Evolutionary conservation across 495 filamentous ascomycete genomes (phyloP).

Genomic region (Elaphomyces granulatus): DNA sequence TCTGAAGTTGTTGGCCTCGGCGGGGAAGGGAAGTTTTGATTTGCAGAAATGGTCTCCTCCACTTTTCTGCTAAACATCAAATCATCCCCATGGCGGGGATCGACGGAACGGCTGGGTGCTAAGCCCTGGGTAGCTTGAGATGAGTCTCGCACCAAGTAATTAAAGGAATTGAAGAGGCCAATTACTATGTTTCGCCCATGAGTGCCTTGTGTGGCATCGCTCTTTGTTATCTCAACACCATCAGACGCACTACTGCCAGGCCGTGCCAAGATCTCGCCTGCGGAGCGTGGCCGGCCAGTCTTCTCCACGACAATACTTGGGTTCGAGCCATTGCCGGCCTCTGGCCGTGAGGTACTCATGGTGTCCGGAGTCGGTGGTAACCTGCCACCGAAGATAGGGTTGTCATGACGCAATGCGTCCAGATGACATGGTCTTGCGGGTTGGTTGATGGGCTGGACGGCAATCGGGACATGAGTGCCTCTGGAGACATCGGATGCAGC

Average conservation of each 20-base stretch:
- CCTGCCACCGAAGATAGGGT: slow-evolving; percentile 19
- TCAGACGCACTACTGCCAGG: slow-evolving; percentile 19
- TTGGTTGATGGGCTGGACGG: neutral
- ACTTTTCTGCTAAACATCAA: slow-evolving; percentile 12
- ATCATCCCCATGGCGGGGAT: slow-evolving; percentile 12
- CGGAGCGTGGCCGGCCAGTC: slow-evolving; percentile 21
- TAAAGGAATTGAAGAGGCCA: slow-evolving; percentile 15
- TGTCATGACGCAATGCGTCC: neutral
- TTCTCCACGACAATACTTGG: slow-evolving; percentile 20
- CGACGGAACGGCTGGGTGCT: slow-evolving; percentile 15
- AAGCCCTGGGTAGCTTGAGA: slow-evolving; percentile 16
- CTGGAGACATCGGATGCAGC: slow-evolving; percentile 4
- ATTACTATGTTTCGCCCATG: slow-evolving; percentile 14
- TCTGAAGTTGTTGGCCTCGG: neutral
- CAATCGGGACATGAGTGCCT: neutral
- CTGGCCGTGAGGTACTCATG: slow-evolving; percentile 28
- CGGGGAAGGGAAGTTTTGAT: slow-evolving; percentile 7
- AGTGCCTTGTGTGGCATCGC: slow-evolving; percentile 17
- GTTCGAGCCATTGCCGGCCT: slow-evolving; percentile 21
- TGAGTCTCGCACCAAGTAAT: slow-evolving; percentile 17
- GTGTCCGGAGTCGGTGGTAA: slow-evolving; percentile 34
- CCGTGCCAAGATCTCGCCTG: slow-evolving; percentile 19
- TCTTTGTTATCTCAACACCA: slow-evolving; percentile 20
- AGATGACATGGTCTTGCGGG: neutral
- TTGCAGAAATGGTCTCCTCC: slow-evolving; percentile 11